Evolutionary conservation across 495 filamentous ascomycete species (phyloP).

Genomic region (Thermochaetoides thermophila): DNA sequence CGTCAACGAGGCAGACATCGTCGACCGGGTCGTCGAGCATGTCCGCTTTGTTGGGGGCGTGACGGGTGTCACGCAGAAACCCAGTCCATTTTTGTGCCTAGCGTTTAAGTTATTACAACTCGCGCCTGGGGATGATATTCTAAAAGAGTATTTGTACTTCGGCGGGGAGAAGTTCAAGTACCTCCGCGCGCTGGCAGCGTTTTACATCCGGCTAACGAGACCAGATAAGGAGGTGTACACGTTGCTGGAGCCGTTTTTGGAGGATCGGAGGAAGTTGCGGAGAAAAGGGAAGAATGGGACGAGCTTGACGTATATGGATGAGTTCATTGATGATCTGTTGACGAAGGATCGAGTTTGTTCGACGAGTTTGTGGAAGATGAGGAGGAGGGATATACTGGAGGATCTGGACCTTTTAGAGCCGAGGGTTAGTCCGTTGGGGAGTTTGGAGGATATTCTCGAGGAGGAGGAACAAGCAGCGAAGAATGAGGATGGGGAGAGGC

Average conservation of each 20-base stretch:
- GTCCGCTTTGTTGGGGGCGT: constrained; percentile 72
- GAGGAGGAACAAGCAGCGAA: constrained; percentile 38
- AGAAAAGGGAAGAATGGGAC: constrained; percentile 56
- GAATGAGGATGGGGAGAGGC: constrained; percentile 16
- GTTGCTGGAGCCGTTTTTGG: constrained; percentile 67
- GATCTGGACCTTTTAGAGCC: constrained; percentile 80
- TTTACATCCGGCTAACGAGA: constrained; percentile 87
- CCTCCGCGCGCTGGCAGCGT: constrained; percentile 69
- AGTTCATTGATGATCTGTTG: constrained; percentile 85
- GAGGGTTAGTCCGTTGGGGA: constrained; percentile 69
- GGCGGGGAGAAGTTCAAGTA: constrained; percentile 76
- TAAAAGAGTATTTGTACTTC: constrained; percentile 66
- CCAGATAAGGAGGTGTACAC: constrained; percentile 65
- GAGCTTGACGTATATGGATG: constrained; percentile 69
- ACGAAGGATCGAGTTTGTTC: constrained; percentile 82
- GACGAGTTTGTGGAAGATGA: constrained; percentile 86
- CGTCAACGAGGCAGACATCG: constrained; percentile 76
- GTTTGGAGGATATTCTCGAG: constrained; percentile 70
- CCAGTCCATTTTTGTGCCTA: constrained; percentile 86
- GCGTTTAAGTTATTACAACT: constrained; percentile 91
- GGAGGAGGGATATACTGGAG: constrained; percentile 67
- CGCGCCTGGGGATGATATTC: constrained; percentile 57
- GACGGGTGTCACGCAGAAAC: constrained; percentile 65
- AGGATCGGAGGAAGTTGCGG: constrained; percentile 72
- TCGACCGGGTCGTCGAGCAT: constrained; percentile 77